Percentiles rank a stretch among this genome's conserved stretches.
These are phyloP conservation scores for Tetramitus jugosus DNA, from an alignment of 208 protist species.

Conservation along the genomic window DNA sequence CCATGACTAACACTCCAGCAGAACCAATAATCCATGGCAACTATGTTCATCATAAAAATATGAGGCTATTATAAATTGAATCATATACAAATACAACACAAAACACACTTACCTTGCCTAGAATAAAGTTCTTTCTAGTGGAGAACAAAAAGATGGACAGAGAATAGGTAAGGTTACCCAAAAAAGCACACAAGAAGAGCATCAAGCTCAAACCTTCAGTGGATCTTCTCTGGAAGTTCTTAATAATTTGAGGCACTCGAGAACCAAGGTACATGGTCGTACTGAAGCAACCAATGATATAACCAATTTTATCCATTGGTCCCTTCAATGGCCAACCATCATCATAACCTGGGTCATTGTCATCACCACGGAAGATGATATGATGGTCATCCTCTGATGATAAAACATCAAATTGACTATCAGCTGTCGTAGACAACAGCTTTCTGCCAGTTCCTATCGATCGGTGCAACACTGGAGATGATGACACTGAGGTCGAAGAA, in stretches of 20 bases:
- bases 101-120: not conserved
- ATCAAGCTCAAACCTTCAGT: constrained; percentile 5
- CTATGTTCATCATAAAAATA: not conserved
- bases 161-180: constrained; percentile 4
- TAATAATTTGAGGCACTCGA: constrained; percentile 21
- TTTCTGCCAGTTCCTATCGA: too few relatives aligned
- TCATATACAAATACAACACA: not conserved
- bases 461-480: too few relatives aligned
- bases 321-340: not conserved
- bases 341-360: too few relatives aligned
- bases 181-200: constrained; percentile 19
- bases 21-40: constrained; percentile 15
- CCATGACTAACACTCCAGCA: constrained; percentile 17
- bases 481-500: too few relatives aligned
- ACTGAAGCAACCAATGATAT: not conserved
- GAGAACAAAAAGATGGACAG: not conserved
- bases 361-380: too few relatives aligned
- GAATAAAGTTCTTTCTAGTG: not conserved
- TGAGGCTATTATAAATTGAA: not conserved
- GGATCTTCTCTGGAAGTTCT: constrained; percentile 21
- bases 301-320: not conserved
- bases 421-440: too few relatives aligned
- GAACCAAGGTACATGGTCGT: not conserved
- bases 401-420: too few relatives aligned
- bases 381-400: too few relatives aligned